Evolutionary conservation across 371 early-diverging fungal genomes (phyloP), one percentile per base, ranked within the genome.

Genomic region (Mucor ambiguus): DNA sequence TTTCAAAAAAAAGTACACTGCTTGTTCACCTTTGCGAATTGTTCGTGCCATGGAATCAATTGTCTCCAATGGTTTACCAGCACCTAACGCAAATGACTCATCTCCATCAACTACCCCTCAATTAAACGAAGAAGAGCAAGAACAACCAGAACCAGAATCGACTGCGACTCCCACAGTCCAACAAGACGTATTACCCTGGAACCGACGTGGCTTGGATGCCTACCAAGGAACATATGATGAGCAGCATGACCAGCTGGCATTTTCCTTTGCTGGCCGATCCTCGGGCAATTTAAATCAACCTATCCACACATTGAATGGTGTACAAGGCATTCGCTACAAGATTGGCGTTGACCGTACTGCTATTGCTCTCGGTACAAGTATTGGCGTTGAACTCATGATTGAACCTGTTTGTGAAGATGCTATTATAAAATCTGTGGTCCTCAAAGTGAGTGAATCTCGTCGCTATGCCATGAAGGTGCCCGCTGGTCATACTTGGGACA

Each of bases 311-410:
- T 20, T 67, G 5, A 35, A 61, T 9, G 32, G 56, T 12, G 55
- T 60, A 18, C 60, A 68, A 32, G 80, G 80, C 16, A 33, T 77
- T 20, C 73, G 78, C 1, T 80, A 75, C 64, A 73, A 74, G 10
- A 56, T 77, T 35, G 38, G 68, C 24, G 60, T 80, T 32, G 80
- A 80, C 56, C 70, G 80, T 37, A 77, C 80, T 18, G 80, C 78
- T 28, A 73, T 80, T 52, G 80, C 72, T 1, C 48, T 80, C n/a
- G 80, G 80, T 2, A 77, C 80, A 11, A 73, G 78, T 56, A 46
- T 80, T 35, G 80, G 80, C 6, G 29, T 80, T 18, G 76, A 75
- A 49, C 44, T 80, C 16, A 60, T 75, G 66, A 44, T 80, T 11
- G 72, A 77, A 30, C 80, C 80, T 12, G 69, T 73, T 20, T 14